phyloP scores from a whole-genome alignment of 352 stramenopile species.

The Pythium apleroticum region DNA sequence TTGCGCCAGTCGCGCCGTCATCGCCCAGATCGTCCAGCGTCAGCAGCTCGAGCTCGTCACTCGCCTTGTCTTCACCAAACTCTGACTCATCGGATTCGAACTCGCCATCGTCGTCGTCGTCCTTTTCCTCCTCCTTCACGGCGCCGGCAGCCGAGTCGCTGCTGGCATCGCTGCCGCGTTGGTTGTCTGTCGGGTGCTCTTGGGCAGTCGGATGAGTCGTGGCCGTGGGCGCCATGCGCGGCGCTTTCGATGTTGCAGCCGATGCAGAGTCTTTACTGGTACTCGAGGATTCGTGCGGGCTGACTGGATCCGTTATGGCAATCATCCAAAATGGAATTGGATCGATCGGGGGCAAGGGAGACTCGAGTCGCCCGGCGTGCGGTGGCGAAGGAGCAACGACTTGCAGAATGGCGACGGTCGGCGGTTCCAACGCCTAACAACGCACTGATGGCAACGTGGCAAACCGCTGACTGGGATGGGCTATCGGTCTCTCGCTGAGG shows the following conservation, averaged over 20 bases:
- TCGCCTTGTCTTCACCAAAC: background rate
- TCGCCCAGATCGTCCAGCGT: constrained; percentile 1
- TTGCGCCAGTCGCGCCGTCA: background rate
- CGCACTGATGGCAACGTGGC: background rate
- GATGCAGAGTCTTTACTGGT: background rate
- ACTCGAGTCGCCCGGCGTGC: background rate
- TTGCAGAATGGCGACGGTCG: background rate
- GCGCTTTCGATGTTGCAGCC: background rate
- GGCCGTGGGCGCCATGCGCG: background rate
- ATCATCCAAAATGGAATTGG: background rate
- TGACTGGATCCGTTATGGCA: constrained; percentile 1
- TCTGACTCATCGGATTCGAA: constrained; percentile 6
- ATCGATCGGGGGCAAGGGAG: background rate
- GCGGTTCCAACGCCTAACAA: background rate
- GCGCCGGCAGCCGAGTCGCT: background rate
- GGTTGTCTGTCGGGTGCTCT: background rate
- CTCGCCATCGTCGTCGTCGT: background rate
- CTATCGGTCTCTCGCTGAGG: background rate
- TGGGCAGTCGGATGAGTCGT: background rate
- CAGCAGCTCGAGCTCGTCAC: constrained; percentile 15
- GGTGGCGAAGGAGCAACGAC: background rate
- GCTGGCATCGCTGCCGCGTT: background rate
- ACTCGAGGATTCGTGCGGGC: background rate
- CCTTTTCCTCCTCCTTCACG: constrained; percentile 4
- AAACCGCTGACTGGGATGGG: background rate